Conservation (phyloP, 495 filamentous ascomycete genomes). For the Talaromyces wortmannii region DNA sequence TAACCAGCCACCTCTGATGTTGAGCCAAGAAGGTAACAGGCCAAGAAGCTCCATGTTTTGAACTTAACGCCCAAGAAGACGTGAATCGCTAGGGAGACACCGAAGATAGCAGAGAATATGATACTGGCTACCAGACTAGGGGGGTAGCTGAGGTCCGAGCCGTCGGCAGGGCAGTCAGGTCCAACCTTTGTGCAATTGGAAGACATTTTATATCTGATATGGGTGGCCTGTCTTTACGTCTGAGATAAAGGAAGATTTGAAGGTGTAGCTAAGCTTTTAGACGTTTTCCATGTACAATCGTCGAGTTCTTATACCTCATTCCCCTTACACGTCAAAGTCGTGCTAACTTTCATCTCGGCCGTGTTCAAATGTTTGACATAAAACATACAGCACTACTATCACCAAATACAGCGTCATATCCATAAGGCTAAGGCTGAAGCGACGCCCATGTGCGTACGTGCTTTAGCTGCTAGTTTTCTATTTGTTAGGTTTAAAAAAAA, state of each 20-base stretch:
- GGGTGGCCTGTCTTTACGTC: background rate
- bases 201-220: background rate
- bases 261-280: background rate
- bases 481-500: background rate
- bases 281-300: no score
- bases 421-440: background rate
- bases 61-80: background rate
- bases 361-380: background rate
- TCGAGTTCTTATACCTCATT: background rate
- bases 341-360: background rate
- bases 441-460: background rate
- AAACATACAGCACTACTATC: background rate
- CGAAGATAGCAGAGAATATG: background rate
- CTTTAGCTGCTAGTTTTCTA: background rate
- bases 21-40: constrained; percentile 8
- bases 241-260: background rate
- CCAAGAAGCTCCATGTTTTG: constrained; percentile 18
- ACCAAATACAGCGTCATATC: background rate
- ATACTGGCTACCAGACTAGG: background rate
- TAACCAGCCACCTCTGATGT: constrained; percentile 34
- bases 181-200: background rate
- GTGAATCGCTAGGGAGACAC: background rate
- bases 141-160: background rate
- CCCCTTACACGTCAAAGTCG: background rate
- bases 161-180: background rate